Evolutionary conservation across 2,329 filamentous ascomycete species (phyloP).

Genomic region (Aspergillus vadensis): DNA sequence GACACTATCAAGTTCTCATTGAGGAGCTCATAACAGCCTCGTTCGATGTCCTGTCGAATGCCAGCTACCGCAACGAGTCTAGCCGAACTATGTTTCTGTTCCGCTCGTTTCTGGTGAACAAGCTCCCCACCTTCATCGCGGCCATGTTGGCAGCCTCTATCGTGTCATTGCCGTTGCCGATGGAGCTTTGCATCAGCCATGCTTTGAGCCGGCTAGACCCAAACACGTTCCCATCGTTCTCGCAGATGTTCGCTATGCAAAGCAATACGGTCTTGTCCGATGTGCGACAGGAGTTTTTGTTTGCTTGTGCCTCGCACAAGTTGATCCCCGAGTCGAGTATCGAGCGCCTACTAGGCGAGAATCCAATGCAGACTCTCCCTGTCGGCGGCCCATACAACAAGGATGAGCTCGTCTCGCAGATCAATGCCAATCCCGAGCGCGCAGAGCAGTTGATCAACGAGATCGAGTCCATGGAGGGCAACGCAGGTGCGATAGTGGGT

Average conservation of each 20-base stretch:
- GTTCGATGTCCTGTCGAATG: constrained; percentile 87
- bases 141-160: constrained; percentile 61
- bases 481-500: constrained; percentile 80
- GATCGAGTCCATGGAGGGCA: constrained; percentile 87
- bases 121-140: constrained; percentile 63
- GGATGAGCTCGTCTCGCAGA: constrained; percentile 76
- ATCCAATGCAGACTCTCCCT: constrained; percentile 76
- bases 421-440: constrained; percentile 72
- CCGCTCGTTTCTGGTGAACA: constrained; percentile 82
- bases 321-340: constrained; percentile 79
- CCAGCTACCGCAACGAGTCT: constrained; percentile 70
- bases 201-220: constrained; percentile 65
- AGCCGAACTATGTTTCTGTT: constrained; percentile 67
- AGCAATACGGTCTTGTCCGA: constrained; percentile 62
- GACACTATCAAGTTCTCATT: constrained; percentile 73
- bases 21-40: constrained; percentile 83
- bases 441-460: constrained; percentile 77
- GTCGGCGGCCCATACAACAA: constrained; percentile 66
- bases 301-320: constrained; percentile 83
- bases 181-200: constrained; percentile 67
- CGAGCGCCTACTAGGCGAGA: constrained; percentile 77
- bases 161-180: constrained; percentile 59
- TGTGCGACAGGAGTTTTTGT: constrained; percentile 80
- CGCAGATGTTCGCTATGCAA: constrained; percentile 64
- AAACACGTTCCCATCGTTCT: constrained; percentile 65